Conservation (phyloP, 371 early-diverging fungal genomes). For the Batkoa obscura region DNA sequence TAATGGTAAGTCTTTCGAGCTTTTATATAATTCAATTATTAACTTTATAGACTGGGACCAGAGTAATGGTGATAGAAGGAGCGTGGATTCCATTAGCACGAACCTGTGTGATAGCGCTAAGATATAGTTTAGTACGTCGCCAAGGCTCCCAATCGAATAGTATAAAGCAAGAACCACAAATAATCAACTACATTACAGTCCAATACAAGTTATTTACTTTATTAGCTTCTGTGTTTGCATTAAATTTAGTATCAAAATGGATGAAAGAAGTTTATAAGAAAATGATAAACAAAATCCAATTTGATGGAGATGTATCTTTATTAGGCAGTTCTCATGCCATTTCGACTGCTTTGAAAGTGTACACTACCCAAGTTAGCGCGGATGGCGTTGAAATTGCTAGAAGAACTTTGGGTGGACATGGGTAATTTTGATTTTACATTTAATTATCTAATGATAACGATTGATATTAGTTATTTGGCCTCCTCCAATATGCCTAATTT, state of each 20-base stretch:
- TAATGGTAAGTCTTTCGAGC: constrained; percentile 60
- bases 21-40: constrained; percentile 22
- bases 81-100: constrained; percentile 32
- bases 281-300: constrained; percentile 25
- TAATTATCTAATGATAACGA: too few relatives aligned
- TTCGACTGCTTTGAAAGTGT: constrained; percentile 64
- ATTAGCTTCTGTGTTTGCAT: constrained; percentile 58
- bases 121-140: constrained; percentile 55
- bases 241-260: constrained; percentile 45
- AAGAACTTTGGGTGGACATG: constrained; percentile 66
- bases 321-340: constrained; percentile 71
- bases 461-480: too few relatives aligned
- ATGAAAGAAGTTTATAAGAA: constrained; percentile 45
- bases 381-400: constrained; percentile 57
- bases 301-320: constrained; percentile 19
- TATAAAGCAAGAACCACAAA: constrained; percentile 43
- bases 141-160: constrained; percentile 42
- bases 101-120: constrained; percentile 54
- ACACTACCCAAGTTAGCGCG: constrained; percentile 49
- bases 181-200: constrained; percentile 58
- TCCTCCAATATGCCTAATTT: constrained; percentile 53
- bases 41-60: constrained; percentile 25
- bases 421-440: constrained; percentile 29
- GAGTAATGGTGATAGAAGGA: constrained; percentile 33
- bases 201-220: constrained; percentile 60